These are phyloP conservation scores for Miamiensis avidus DNA, from an alignment of 169 alveolate species.

Conservation along the genomic window DNA sequence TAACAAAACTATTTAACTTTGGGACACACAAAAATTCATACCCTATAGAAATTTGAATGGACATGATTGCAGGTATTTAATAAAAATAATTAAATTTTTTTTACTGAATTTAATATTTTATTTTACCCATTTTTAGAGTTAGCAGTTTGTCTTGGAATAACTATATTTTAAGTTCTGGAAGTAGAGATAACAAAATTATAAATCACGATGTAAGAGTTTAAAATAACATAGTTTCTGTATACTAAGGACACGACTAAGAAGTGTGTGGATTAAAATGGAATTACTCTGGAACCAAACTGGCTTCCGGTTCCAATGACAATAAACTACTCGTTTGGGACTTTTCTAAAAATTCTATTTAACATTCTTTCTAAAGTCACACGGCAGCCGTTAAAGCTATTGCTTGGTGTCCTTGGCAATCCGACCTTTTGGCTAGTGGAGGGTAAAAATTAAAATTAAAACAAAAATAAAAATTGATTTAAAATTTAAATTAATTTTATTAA, in stretches of 20 bases:
- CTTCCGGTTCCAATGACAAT: conserved; percentile 90
- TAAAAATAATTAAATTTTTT: conserved; percentile 1
- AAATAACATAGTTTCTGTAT: conserved; percentile 48
- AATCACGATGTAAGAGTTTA: conserved; percentile 69
- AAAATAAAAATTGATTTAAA: too few relatives aligned
- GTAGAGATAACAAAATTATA: conserved; percentile 74
- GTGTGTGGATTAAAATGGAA: conserved; percentile 89
- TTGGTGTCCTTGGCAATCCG: conserved; percentile 82
- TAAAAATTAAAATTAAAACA: too few relatives aligned
- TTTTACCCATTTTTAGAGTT: conserved; percentile 44
- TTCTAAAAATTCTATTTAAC: conserved; percentile 23
- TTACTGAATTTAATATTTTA: too few relatives aligned
- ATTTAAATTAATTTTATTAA: too few relatives aligned
- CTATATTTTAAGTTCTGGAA: conserved; percentile 66
- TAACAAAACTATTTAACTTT: conserved; percentile 52
- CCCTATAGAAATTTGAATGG: conserved; percentile 55
- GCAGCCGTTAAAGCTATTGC: conserved; percentile 88
- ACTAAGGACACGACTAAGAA: conserved; percentile 79
- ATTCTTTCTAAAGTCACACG: conserved; percentile 56
- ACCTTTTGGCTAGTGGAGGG: conserved; percentile 84
- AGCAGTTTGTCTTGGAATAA: conserved; percentile 75
- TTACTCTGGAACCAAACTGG: conserved; percentile 69
- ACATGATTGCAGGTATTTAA: conserved; percentile 64
- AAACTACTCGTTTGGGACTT: conserved; percentile 56
- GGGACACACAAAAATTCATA: conserved; percentile 60